These are phyloP conservation scores for Infundibulicybe gibba DNA, from an alignment of 768 basidiomycete genomes.

Conservation along the genomic window DNA sequence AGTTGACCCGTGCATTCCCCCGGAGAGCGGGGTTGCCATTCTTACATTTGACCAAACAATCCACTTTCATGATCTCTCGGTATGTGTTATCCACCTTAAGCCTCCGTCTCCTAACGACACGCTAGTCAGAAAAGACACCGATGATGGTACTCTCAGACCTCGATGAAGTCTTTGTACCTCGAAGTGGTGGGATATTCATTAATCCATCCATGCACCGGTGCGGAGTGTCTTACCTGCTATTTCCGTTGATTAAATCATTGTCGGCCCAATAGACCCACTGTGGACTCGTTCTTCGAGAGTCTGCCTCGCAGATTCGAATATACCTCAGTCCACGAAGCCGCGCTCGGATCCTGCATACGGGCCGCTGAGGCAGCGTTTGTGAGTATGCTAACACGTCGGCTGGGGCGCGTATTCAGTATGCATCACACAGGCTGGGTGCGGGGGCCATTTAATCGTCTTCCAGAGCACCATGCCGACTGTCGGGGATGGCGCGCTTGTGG, in stretches of 20 bases:
- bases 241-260: not conserved
- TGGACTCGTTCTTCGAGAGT: conserved; percentile 63
- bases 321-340: conserved; percentile 48
- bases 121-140: conserved; percentile 47
- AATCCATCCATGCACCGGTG: conserved; percentile 71
- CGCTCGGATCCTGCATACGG: conserved; percentile 75
- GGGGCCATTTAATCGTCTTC: conserved; percentile 78
- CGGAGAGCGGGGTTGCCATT: conserved; percentile 62
- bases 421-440: conserved; percentile 49
- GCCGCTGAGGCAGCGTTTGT: conserved; percentile 73
- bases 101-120: conserved; percentile 15
- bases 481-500: conserved; percentile 68
- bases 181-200: conserved; percentile 71
- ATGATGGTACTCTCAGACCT: conserved; percentile 87
- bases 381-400: conserved; percentile 17
- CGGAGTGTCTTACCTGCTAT: conserved; percentile 14
- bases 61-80: conserved; percentile 89
- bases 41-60: conserved; percentile 77
- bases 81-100: conserved; percentile 32
- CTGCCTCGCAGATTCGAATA: conserved; percentile 62
- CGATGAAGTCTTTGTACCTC: conserved; percentile 88
- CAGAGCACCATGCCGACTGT: conserved; percentile 64
- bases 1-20: conserved; percentile 49
- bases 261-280: conserved; percentile 40
- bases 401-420: not conserved